A percentile compares a stretch with the other conserved stretches of the same genome.
phyloP scores from a whole-genome alignment of 2,329 filamentous ascomycete species.

The Allantophomopsis lycopodina region DNA sequence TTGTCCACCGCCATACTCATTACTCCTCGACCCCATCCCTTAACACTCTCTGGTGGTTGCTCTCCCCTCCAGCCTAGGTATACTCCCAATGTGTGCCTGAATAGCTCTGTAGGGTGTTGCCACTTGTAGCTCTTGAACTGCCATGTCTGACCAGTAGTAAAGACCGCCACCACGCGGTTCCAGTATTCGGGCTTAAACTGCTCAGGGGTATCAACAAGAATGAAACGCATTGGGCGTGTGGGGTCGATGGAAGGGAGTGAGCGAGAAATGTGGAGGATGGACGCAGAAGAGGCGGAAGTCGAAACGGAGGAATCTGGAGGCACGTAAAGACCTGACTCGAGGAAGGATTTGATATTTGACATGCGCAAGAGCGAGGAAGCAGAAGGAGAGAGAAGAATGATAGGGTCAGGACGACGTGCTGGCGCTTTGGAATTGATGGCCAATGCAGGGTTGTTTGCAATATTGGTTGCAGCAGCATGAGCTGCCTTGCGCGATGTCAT shows the following conservation, averaged over 20 bases:
- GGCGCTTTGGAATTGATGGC: conserved; percentile 38
- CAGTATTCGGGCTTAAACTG: conserved; percentile 98
- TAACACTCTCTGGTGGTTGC: conserved; percentile 61
- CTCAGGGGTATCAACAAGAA: conserved; percentile 83
- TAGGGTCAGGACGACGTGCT: conserved; percentile 54
- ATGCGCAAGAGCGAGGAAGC: conserved; percentile 90
- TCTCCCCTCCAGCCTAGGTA: conserved; percentile 90
- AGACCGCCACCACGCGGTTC: conserved; percentile 87
- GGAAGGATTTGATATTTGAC: conserved; percentile 90
- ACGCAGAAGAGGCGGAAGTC: neutral
- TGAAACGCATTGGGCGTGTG: conserved; percentile 57
- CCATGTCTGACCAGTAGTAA: conserved; percentile 95
- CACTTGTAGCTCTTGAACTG: conserved; percentile 99
- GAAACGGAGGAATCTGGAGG: conserved; percentile 27
- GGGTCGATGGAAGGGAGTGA: neutral
- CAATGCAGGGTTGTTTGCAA: conserved; percentile 29
- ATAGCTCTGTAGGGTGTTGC: conserved; percentile 77
- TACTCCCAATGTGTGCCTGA: conserved; percentile 74
- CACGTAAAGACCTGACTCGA: conserved; percentile 70
- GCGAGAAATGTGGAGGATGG: neutral
- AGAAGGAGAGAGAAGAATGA: conserved; percentile 92
- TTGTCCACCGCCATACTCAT: conserved; percentile 71
- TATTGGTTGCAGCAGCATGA: conserved; percentile 20
- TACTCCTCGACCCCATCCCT: conserved; percentile 76
- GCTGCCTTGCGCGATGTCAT: conserved; percentile 54